Evolutionary conservation across 805 yeast genomes (phyloP), one percentile per base, ranked within the genome.

Genomic region (Huiozyma naganishii): DNA sequence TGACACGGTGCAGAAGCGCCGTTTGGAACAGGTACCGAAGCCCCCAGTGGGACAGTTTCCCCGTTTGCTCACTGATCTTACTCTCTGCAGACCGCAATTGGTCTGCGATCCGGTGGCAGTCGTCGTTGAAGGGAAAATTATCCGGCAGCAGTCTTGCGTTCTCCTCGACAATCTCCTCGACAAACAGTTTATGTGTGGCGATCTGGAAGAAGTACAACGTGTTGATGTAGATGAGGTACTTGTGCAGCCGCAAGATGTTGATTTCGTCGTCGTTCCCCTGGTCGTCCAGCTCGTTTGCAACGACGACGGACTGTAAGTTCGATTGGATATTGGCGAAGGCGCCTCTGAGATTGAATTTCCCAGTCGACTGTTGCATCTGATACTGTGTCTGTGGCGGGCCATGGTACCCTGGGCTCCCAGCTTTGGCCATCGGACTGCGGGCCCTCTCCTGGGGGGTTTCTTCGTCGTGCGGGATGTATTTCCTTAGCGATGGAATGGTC

Each of bases 191-290:
- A 9, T 64, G 59, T 32, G 83, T 68, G 54, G 85, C 83, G 6
- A 67, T 70, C 23, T 74, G 71, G 27, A 83, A 79, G 37, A 80
- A 64, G 8, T 81, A 77, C 5, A 88, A 67, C 1, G 94, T 80
- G 61, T 90, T 89, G 46, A 88, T 66, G 46, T 81, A 75, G 1
- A 84, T 66, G 36, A 87, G 64, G 55, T 77, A 88, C 11, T 74
- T 75, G 30, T 76, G 71, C 11, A 84, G 59, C 45, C 75, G 71
- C 4, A 62, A 41, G 6, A 61, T 53, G 6, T 58, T 40, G 59
- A 52, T 10, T 57, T 43, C 33, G 52, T 51, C 36, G 23, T 17
- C 4, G 23, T 17, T 17, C 23, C 23, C 23, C 33, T 56, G 57
- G 38, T 53, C 59, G 3, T 52, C 52, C 7, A 45, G 47, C 23